These are phyloP conservation scores for Tuber calosporum DNA, from an alignment of 495 filamentous ascomycete genomes.

Conservation along the genomic window DNA sequence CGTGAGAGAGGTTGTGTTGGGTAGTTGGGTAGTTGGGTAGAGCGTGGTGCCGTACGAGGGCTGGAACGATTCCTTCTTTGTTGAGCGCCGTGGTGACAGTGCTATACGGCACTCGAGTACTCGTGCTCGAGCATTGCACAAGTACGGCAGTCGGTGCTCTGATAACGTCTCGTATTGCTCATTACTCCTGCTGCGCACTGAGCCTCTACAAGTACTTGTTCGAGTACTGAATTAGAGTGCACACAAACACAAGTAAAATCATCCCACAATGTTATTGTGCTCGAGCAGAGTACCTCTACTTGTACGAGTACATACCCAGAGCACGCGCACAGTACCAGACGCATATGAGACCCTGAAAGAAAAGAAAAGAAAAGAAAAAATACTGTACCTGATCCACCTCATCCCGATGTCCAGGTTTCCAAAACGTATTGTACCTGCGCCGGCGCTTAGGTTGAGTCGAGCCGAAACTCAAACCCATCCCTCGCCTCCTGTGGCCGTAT, in stretches of 20 bases:
- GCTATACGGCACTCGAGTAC: not conserved
- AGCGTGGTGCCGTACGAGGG: no score
- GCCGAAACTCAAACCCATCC: not conserved
- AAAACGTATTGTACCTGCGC: conserved; percentile 4
- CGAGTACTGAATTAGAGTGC: no score
- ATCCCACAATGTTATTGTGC: no score
- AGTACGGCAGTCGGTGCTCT: not conserved
- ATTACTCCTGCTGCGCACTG: no score
- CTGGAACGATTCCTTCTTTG: not conserved
- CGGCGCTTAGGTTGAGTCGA: not conserved
- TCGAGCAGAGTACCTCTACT: no score
- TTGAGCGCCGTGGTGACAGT: not conserved
- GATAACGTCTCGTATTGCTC: no score
- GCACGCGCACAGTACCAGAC: not conserved
- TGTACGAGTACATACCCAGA: no score
- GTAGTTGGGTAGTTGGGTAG: no score
- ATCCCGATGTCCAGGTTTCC: not conserved
- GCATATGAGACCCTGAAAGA: not conserved
- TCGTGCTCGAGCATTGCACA: no score
- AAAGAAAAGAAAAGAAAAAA: not conserved
- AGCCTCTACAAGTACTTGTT: no score
- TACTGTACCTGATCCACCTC: not conserved
- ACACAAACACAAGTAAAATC: not conserved
- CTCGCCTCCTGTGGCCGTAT: not conserved
- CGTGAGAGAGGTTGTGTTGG: not conserved